Conservation (phyloP, 169 alveolate genomes). For the Neospora caninum region DNA sequence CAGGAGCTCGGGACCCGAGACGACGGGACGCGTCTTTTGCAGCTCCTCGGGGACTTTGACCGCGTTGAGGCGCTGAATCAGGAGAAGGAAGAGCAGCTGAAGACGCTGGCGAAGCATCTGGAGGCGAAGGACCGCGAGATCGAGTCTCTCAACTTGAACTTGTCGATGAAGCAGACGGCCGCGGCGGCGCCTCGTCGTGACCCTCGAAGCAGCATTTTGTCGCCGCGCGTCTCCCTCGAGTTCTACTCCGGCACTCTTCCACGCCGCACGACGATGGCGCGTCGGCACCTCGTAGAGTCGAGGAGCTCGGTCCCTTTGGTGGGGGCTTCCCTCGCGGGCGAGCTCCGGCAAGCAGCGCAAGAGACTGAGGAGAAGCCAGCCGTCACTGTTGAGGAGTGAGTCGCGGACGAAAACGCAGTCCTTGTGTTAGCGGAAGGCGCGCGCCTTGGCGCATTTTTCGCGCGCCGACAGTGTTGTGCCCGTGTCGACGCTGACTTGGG, state of each 20-base stretch:
- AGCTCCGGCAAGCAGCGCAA: neutral
- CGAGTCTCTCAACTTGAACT: neutral
- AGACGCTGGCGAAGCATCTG: neutral
- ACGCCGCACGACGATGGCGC: neutral
- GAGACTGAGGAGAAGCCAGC: neutral
- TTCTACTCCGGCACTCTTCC: neutral
- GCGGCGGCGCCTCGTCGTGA: neutral
- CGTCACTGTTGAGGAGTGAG: neutral
- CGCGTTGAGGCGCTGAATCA: neutral
- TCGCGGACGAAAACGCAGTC: neutral
- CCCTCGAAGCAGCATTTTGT: neutral
- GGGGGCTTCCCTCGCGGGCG: neutral
- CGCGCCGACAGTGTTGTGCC: no score
- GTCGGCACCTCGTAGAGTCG: neutral
- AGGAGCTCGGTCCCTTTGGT: neutral
- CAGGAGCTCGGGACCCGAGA: neutral
- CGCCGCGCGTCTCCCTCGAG: neutral
- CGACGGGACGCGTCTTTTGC: neutral
- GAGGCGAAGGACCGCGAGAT: conserved; percentile 23
- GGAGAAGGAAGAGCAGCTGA: neutral
- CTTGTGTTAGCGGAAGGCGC: no score
- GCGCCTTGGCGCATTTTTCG: no score
- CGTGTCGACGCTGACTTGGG: no score
- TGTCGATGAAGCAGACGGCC: neutral
- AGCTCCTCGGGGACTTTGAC: neutral